Percentiles rank a stretch among this genome's conserved stretches.
Conservation (phyloP, 306 rosid species). For the Rubus parviflorus region DNA sequence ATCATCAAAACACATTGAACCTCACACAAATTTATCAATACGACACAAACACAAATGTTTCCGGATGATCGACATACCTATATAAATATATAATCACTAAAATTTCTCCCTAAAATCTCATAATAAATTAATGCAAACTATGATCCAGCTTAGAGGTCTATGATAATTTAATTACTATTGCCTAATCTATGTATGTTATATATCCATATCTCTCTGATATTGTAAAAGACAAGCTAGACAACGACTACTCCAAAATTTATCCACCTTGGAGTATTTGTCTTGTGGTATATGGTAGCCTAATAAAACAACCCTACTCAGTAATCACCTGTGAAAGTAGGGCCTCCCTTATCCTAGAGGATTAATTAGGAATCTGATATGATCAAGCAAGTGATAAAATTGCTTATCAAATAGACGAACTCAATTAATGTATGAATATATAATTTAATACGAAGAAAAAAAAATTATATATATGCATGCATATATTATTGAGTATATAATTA, state of each 20-base stretch:
- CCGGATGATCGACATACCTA: background rate
- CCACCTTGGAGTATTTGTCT: background rate
- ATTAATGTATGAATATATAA: background rate
- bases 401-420: background rate
- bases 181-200: background rate
- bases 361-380: background rate
- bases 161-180: background rate
- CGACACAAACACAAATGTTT: background rate
- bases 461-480: no score
- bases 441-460: background rate
- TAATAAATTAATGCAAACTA: no score
- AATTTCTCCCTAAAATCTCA: no score
- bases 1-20: background rate
- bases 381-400: background rate
- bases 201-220: background rate
- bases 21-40: background rate
- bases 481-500: constrained; percentile 3
- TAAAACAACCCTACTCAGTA: background rate
- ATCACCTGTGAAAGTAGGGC: background rate
- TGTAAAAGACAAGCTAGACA: background rate
- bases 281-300: background rate
- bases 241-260: background rate
- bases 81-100: background rate
- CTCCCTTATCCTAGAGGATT: background rate
- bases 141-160: no score